Percentiles rank a stretch among this genome's conserved stretches.
Conservation (phyloP, 2,329 filamentous ascomycete genomes). For the Diaporthe nobilis region DNA sequence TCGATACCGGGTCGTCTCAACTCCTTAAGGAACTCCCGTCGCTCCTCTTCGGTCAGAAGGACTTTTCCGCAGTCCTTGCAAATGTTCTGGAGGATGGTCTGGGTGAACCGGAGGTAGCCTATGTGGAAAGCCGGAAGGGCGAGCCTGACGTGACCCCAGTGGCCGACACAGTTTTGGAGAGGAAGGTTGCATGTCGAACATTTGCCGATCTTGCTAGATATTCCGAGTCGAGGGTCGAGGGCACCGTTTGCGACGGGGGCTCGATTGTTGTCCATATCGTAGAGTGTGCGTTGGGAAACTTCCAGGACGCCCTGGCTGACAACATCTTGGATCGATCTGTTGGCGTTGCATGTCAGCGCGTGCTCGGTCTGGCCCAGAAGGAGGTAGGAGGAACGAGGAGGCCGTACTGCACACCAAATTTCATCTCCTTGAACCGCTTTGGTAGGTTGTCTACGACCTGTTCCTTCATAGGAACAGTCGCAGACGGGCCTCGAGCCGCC, state of each 20-base stretch:
- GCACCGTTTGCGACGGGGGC: constrained; percentile 85
- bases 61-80: constrained; percentile 95
- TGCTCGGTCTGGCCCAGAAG: constrained; percentile 28
- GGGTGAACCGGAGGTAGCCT: constrained; percentile 94
- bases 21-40: constrained; percentile 82
- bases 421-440: constrained; percentile 92
- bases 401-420: constrained; percentile 91
- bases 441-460: constrained; percentile 91
- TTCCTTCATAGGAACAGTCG: constrained; percentile 73
- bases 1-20: constrained; percentile 87
- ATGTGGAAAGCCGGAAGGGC: constrained; percentile 95
- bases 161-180: constrained; percentile 89
- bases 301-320: constrained; percentile 95
- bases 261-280: constrained; percentile 84
- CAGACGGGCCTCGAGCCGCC: constrained; percentile 47
- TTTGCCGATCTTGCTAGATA: constrained; percentile 83
- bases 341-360: neutral
- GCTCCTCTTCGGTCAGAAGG: constrained; percentile 84
- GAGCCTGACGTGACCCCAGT: constrained; percentile 94
- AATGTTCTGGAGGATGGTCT: constrained; percentile 92
- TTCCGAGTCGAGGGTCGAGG: constrained; percentile 89
- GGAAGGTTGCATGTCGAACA: constrained; percentile 89
- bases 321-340: constrained; percentile 90
- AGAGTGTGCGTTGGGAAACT: constrained; percentile 93
- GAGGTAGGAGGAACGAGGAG: neutral